Conservation (phyloP, 169 alveolate genomes). For the Cardiosporidium cionae region DNA sequence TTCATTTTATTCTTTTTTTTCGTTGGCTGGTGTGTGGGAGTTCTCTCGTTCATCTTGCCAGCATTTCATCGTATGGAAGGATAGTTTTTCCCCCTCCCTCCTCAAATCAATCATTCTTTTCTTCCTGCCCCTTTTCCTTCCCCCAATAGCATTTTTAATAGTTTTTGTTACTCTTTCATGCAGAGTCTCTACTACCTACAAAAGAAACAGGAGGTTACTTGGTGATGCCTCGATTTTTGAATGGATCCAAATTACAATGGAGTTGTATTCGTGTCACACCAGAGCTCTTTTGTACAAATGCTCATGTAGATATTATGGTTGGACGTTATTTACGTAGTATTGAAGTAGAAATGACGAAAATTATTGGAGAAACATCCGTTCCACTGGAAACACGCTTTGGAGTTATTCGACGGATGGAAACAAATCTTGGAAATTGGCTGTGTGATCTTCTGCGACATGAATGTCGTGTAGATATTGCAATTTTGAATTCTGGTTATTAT, state of each 20-base stretch:
- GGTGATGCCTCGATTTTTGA: constrained; percentile 37
- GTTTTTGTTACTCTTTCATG: no score
- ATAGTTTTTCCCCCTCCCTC: no score
- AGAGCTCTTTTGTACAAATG: constrained; percentile 31
- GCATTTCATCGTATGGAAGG: no score
- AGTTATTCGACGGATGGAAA: constrained; percentile 59
- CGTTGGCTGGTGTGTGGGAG: no score
- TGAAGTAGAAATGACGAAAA: constrained; percentile 47
- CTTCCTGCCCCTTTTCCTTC: no score
- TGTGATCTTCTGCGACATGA: constrained; percentile 67
- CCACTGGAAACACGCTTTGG: constrained; percentile 65
- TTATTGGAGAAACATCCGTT: constrained; percentile 55
- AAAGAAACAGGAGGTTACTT: constrained; percentile 19
- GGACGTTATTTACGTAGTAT: constrained; percentile 38
- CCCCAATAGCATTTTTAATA: no score
- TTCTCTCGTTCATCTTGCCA: no score
- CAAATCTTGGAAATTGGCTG: constrained; percentile 64
- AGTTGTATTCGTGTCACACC: constrained; percentile 29
- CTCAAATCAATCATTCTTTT: no score
- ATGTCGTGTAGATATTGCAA: constrained; percentile 60
- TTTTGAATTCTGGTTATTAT: constrained; percentile 59
- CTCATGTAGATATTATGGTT: constrained; percentile 44
- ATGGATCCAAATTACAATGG: constrained; percentile 55
- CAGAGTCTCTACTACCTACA: constrained; percentile 36
- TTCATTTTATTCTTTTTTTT: no score